Evolutionary conservation across 805 yeast genomes (phyloP), one percentile per base, ranked within the genome.

Genomic region (Jamesozyma hellenica): DNA sequence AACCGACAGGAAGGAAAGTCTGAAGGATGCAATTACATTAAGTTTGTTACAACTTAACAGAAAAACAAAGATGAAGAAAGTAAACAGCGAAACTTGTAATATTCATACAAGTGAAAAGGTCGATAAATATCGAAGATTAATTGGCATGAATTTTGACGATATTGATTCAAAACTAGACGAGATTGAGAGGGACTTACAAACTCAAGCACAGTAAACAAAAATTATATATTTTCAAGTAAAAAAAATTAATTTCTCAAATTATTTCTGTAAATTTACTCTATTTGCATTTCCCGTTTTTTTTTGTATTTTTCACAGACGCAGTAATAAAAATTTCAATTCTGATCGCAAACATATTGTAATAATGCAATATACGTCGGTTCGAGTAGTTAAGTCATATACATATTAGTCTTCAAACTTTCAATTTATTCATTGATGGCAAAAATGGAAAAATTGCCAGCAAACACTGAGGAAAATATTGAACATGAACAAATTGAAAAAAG

Each of bases 111-210:
- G 69, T 13, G 65, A 64, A 23, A 81, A 78, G 58, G 80, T 84
- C 75, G 72, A 74, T 50, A 86, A 85, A 56, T 82, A 90, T 65
- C 71, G 94, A 45, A 77, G 78, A 53, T 67, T 90, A 45, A 78
- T 90, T 56, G 94, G 85, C 3, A 69, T 86, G 38, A 74, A 78
- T 38, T 70, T 79, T 25, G 94, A 84, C 43, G 92, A 82, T 44
- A 78, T 92, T 43, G 85, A 81, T 48, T 80, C 83, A 21, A 68
- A 87, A 44, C 67, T 90, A 38, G 90, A 83, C 48, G 96, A 90
- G 16, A 83, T 90, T 34, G 86, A 67, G 43, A 53, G 58, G 18
- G 71, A 65, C 36, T 42, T 66, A 7, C 42, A 71, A 77, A n/a
- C 23, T 6, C 23, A 21, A 21, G 5, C 23, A 21, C 8, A 21